phyloP scores from a whole-genome alignment of 1,284 basidiomycete genomes.

The Apiotrichum veenhuisii region DNA sequence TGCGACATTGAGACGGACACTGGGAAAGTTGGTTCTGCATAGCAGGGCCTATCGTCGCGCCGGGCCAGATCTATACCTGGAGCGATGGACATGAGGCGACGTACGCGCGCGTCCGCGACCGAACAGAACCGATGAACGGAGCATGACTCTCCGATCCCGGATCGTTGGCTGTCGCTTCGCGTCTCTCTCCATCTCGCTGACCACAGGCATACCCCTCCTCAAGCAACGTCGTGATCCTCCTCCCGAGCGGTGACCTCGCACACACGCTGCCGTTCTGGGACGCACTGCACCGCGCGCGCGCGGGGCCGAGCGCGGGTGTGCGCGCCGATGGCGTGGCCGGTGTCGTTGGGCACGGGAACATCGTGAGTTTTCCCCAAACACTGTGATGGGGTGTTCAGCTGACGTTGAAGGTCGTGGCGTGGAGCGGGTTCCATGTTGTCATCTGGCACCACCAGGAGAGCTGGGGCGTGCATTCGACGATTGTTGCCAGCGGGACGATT shows the following conservation, averaged over 20 bases:
- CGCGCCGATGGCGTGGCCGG: constrained; percentile 27
- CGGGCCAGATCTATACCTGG: too few species aligned
- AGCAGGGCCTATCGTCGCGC: too few species aligned
- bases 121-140: background rate
- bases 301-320: constrained; percentile 19
- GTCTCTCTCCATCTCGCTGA: too few species aligned
- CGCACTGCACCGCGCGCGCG: constrained; percentile 35
- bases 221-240: constrained; percentile 34
- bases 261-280: constrained; percentile 42
- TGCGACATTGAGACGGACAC: too few species aligned
- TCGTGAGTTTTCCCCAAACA: too few species aligned
- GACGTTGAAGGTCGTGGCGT: constrained; percentile 38
- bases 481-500: constrained; percentile 31
- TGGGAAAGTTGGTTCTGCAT: too few species aligned
- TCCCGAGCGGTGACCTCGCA: constrained; percentile 29
- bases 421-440: constrained; percentile 39
- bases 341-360: constrained; percentile 22
- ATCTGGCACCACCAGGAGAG: constrained; percentile 30
- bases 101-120: too few species aligned
- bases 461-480: constrained; percentile 38
- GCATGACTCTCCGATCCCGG: background rate
- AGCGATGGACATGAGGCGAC: too few species aligned
- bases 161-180: background rate
- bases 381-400: too few species aligned
- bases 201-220: constrained; percentile 38